Percentiles rank a stretch among this genome's conserved stretches.
Conservation (phyloP, 2,329 filamentous ascomycete genomes). For the Cordyceps javanica region DNA sequence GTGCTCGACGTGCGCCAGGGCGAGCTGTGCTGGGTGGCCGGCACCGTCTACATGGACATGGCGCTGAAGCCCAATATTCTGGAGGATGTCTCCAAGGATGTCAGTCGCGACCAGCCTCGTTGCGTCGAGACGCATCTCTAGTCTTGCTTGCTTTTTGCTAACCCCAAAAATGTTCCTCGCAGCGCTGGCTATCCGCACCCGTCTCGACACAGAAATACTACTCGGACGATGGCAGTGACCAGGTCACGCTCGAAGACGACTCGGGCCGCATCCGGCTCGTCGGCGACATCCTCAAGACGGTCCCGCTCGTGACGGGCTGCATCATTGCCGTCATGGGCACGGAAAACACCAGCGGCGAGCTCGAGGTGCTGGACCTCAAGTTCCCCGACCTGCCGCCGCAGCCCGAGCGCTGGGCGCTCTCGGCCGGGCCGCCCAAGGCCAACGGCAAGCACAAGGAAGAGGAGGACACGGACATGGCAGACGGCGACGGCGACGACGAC, state of each 20-base stretch:
- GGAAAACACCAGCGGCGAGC: constrained; percentile 85
- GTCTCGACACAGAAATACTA: constrained; percentile 72
- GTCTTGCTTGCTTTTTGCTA: no score
- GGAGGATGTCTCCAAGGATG: constrained; percentile 90
- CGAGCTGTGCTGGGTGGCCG: constrained; percentile 88
- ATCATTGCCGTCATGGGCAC: constrained; percentile 93
- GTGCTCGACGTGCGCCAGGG: constrained; percentile 95
- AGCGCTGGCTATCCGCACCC: constrained; percentile 87
- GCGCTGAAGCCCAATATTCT: constrained; percentile 91
- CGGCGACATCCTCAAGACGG: constrained; percentile 60
- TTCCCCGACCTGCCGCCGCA: constrained; percentile 82
- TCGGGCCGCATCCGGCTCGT: constrained; percentile 79
- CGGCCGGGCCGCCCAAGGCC: constrained; percentile 30
- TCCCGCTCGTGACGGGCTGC: constrained; percentile 82
- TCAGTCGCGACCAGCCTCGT: constrained; percentile 35
- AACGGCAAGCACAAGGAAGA: constrained; percentile 27
- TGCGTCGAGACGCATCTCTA: no score
- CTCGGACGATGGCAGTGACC: constrained; percentile 50
- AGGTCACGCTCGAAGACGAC: constrained; percentile 91
- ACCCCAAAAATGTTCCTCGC: no score
- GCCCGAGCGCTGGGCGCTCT: constrained; percentile 69
- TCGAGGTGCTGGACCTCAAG: constrained; percentile 86
- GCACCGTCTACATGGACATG: constrained; percentile 98
- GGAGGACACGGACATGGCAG: constrained; percentile 53
- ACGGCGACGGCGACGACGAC: constrained; percentile 19